A percentile compares a stretch with the other conserved stretches of the same genome.
Evolutionary conservation across 2,329 filamentous ascomycete genomes (phyloP).

Genomic region (Trichoderma semiorbis): DNA sequence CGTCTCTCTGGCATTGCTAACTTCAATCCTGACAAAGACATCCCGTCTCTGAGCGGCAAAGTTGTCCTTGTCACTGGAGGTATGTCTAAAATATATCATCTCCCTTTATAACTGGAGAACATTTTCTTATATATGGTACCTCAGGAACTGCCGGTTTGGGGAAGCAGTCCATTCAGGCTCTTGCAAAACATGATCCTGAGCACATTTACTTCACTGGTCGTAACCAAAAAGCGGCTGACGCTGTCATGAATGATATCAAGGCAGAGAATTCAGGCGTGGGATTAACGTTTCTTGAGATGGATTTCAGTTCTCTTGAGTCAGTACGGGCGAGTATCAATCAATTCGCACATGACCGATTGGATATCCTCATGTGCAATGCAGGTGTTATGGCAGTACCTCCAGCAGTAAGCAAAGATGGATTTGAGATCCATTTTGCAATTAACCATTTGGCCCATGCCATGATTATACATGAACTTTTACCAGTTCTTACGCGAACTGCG

Average conservation of each 20-base stretch:
- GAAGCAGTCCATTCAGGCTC: constrained; percentile 38
- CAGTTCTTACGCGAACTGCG: constrained; percentile 29
- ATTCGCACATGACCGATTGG: constrained; percentile 38
- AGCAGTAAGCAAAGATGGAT: constrained; percentile 41
- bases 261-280: constrained; percentile 35
- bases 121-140: neutral
- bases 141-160: constrained; percentile 57
- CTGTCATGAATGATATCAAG: neutral
- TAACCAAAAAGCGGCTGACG: constrained; percentile 31
- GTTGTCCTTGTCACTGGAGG: constrained; percentile 6
- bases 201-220: constrained; percentile 30
- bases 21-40: neutral
- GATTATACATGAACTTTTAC: constrained; percentile 39
- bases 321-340: constrained; percentile 38
- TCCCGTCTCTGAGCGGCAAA: neutral
- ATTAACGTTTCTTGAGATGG: constrained; percentile 37
- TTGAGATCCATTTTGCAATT: constrained; percentile 47
- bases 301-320: neutral
- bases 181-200: constrained; percentile 21
- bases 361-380: constrained; percentile 46
- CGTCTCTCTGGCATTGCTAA: neutral
- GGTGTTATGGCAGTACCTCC: constrained; percentile 41
- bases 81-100: neutral
- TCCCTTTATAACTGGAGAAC: neutral
- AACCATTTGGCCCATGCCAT: constrained; percentile 51